Evolutionary conservation across 495 filamentous ascomycete genomes (phyloP), one percentile per base, ranked within the genome.

Genomic region (Ramalina intermedia): DNA sequence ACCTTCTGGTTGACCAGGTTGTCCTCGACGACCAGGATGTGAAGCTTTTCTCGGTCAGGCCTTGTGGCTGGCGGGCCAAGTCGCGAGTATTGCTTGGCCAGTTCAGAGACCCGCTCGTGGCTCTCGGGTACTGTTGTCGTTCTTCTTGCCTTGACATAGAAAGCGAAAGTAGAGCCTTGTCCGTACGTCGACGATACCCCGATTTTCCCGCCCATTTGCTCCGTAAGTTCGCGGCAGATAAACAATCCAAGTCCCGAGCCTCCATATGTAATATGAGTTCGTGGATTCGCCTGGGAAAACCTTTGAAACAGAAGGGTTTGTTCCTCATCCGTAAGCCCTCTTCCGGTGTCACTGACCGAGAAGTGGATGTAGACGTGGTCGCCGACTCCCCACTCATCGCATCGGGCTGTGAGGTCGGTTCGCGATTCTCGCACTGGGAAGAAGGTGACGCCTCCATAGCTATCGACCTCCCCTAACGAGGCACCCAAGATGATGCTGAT

Each of bases 211-310:
- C 85, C 85, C 65, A 89, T 85, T 12, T 91, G 60, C 55, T 90
- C 84, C 17, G 82, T 84, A 7, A 94, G 66, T 47, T 81, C 77
- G 36, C 83, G 69, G 26, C 80, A 85, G 47, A 93, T 88, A 64
- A 88, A 93, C 4, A 94, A 69, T 0, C 87, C 87, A 3, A 94
- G 71, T 0, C 87, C 87, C 5, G 79, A 87, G 3, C 87, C 87
- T 17, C 86, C 87, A 52, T 91, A 93, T 36, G 82, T 75, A 1
- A 85, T 75, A 49, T 90, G 84, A 0, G 86, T 90, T 37, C 80
- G 72, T 2, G 85, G 84, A 20, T 74, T 81, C 0, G 83, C 81
- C 64, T 91, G 85, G 3, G 81, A 84, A 63, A 93, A 93, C 12
- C 86, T 73, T 46, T 82, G 77, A 60, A 94, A 94, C 0, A 94